Base-by-base conservation (phyloP, 2,329 filamentous ascomycete species). In the Diaporthe amygdali region DNA sequence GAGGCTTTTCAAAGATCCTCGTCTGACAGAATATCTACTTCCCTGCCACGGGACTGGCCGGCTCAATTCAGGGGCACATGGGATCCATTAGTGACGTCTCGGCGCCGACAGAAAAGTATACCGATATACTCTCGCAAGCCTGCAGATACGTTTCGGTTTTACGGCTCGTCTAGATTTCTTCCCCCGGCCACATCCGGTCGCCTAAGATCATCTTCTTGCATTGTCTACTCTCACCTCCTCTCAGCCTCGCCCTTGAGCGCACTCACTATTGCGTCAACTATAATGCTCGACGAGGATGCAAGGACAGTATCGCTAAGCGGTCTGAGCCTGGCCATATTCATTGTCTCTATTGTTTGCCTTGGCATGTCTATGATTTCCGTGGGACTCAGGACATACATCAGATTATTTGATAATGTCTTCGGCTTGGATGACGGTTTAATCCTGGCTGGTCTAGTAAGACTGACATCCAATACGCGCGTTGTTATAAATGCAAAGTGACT, bases 311-410 rank as follows among this genome's bases (percentile, higher is more conserved):
- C 66, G 32, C 66, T 68, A 22, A 32, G 52, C 44, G 52, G 66
- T 17, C 66, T 68, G 9, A 70, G 72, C 37, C 69, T 75, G 12
- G 73, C 71, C 32, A 61, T 76, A 4, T 74, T 74, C 2, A 69
- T 73, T 10, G 73, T 75, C 7, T 76, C 75, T 12, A 54, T 73
- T 14, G 71, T 73, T 27, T 74, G 75, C 10, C 74, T 70, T 34
- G 22, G 70, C 3, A 22, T 75, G n/a, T 74, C 75, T 9, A 3
- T 73, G 17, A 25, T 75, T 22, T 72, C 72, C 5, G 74, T 76
- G 12, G 69, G 72, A 7, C 51, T 74, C 44, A 71, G 75, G 47
- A 72, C 73, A 20, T 69, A 69, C 27, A 70, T 73, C 15, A 71
- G 75, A 22, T 9, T 74, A 5, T 55, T 51, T 12, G 61, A 51